Evolutionary conservation across 2,329 filamentous ascomycete species (phyloP).

Genomic region (Ophiostoma montium): DNA sequence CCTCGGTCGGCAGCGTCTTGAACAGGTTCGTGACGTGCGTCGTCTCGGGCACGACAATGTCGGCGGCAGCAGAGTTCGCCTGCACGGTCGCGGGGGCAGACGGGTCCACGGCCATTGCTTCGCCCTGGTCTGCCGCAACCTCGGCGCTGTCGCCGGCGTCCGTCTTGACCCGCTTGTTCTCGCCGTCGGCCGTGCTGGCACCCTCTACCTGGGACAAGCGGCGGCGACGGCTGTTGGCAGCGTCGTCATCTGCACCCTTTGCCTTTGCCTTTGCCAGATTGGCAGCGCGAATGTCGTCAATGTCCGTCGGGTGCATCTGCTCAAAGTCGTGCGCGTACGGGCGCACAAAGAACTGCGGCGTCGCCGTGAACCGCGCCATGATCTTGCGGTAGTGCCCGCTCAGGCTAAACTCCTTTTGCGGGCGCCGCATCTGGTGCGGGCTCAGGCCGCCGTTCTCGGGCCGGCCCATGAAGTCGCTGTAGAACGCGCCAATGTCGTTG

Average conservation of each 20-base stretch:
- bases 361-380: conserved; percentile 54
- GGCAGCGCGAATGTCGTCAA: conserved; percentile 45
- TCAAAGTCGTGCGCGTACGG: conserved; percentile 57
- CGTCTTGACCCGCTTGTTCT: conserved; percentile 28
- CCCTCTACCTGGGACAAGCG: neutral
- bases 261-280: neutral
- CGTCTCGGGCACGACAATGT: neutral
- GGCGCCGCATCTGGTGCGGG: conserved; percentile 74
- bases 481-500: conserved; percentile 75
- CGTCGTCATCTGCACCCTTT: neutral
- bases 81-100: neutral
- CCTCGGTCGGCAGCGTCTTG: neutral
- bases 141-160: neutral
- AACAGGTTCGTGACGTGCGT: conserved; percentile 10
- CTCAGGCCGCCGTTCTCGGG: conserved; percentile 65
- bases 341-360: conserved; percentile 53
- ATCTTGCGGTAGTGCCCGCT: conserved; percentile 81
- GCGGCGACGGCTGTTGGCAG: neutral
- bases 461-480: conserved; percentile 72
- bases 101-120: conserved; percentile 3
- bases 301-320: conserved; percentile 80
- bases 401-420: conserved; percentile 75
- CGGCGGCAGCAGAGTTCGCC: neutral
- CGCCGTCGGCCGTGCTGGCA: conserved; percentile 21
- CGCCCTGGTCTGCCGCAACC: neutral